Base-by-base conservation (phyloP, 2,329 filamentous ascomycete species). In the Truncatella angustata region DNA sequence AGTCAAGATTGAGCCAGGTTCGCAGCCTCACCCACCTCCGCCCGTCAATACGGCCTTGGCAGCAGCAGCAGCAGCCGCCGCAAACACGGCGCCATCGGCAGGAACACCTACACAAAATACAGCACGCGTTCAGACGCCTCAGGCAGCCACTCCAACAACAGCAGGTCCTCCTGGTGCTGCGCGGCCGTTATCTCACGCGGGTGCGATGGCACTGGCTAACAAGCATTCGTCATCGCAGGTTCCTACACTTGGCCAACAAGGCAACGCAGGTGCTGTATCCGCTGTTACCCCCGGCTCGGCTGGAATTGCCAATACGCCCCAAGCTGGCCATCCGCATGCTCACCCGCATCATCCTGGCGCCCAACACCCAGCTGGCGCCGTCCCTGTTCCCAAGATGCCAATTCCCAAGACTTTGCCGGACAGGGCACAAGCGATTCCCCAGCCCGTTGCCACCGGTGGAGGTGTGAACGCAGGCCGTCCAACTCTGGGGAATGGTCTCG, bases 331-430 rank as follows among this genome's bases (percentile, higher is more conserved):
- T 52, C 63, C 72, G 4, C 78, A 81, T 56, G 74, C 75, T 7
- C 78, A 81, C 55, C 76, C 78, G 3, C 69, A 74, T 24, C 40
- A 44, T 21, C 21, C 24, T n/a, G 40, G 40, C 14, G 40, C 40
- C 12, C 40, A 44, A 28, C 40, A 44, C 28, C 73, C 75, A 30
- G 37, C 61, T 54, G 35, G 73, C 68, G 46, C 70, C 30, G 61
- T 71, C 12, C 67, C 69, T 14, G 63, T 79, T 67, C 72, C 81
- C 39, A 91, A 91, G 66, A 88, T 94, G 75, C 86, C 86, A 0
- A 96, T 96, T 46, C 87, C 91, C 2, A 96, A 95, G 70, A 84
- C 81, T 35, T 79, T 97, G 2, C 81, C 79, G 4, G 81, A 84
- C 51, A 79, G 80, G 44, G 86, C 88, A 42, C 83, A 87, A 5